These are phyloP conservation scores for Catunica adiposa DNA, from an alignment of 2,329 filamentous ascomycete genomes.

Conservation along the genomic window DNA sequence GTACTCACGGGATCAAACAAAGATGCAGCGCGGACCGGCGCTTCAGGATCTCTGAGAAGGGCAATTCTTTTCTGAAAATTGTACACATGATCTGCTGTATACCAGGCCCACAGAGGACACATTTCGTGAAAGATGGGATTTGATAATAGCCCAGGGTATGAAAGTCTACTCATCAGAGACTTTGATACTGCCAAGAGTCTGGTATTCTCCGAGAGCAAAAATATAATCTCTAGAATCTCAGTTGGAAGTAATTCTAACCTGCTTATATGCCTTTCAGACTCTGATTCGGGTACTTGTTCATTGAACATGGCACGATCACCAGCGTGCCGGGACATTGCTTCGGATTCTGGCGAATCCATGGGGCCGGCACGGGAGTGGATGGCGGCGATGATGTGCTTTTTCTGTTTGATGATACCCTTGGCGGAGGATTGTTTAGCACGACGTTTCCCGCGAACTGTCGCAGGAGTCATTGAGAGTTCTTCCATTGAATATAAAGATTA, in stretches of 20 bases:
- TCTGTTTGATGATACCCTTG: no score
- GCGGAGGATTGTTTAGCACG: no score
- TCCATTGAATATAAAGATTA: no score
- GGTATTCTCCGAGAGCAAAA: conserved; percentile 33
- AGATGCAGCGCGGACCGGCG: no score
- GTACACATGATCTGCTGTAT: no score
- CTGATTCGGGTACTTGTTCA: no score
- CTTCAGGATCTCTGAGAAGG: no score
- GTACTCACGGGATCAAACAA: no score
- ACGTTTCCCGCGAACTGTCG: background rate
- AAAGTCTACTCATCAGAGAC: conserved; percentile 31
- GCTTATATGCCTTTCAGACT: background rate
- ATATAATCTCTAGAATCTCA: conserved; percentile 38
- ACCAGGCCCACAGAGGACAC: background rate
- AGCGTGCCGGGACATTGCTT: background rate
- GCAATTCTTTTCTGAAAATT: no score
- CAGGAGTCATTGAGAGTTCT: background rate
- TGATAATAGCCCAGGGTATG: conserved; percentile 16
- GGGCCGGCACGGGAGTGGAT: background rate
- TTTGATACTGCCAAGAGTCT: conserved; percentile 30
- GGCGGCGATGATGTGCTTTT: background rate
- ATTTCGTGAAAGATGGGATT: background rate
- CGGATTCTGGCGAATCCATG: background rate
- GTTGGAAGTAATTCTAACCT: conserved; percentile 27
- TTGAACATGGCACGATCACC: background rate